Percentiles rank a stretch among this genome's conserved stretches.
phyloP scores from a whole-genome alignment of 352 stramenopile species.

The Globisporangium abappressorium region DNA sequence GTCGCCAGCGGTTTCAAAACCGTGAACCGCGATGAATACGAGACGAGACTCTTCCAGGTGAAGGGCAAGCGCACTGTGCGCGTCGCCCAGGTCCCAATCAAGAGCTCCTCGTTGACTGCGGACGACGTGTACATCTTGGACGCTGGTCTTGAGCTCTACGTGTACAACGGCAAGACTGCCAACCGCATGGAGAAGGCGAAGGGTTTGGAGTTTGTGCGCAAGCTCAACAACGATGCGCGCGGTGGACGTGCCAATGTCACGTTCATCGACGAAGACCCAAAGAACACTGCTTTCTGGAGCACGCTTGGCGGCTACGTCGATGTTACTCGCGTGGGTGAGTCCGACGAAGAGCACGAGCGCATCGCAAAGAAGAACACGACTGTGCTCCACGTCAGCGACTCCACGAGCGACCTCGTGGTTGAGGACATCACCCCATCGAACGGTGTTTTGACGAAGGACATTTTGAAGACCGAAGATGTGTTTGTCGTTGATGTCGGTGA shows the following conservation, averaged over 20 bases:
- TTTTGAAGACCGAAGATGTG: conserved; percentile 88
- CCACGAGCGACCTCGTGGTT: conserved; percentile 50
- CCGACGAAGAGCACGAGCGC: conserved; percentile 65
- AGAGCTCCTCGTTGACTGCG: conserved; percentile 83
- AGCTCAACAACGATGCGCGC: conserved; percentile 85
- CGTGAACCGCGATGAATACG: conserved; percentile 88
- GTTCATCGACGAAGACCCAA: conserved; percentile 88
- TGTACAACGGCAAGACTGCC: conserved; percentile 69
- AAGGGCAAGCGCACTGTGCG: conserved; percentile 89
- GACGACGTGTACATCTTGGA: conserved; percentile 96
- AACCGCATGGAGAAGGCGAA: conserved; percentile 92
- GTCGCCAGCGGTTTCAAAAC: conserved; percentile 91
- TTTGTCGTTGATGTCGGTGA: conserved; percentile 91
- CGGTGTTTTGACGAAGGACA: conserved; percentile 70
- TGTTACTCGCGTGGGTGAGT: conserved; percentile 58
- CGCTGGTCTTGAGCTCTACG: conserved; percentile 89
- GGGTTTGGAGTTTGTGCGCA: conserved; percentile 84
- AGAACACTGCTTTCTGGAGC: conserved; percentile 91
- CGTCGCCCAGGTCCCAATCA: conserved; percentile 83
- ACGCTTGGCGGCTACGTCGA: conserved; percentile 84
- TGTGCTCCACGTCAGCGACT: conserved; percentile 79
- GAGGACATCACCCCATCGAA: conserved; percentile 60
- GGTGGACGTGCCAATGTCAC: conserved; percentile 76
- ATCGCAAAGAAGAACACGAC: conserved; percentile 59
- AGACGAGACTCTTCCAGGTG: conserved; percentile 85